These are phyloP conservation scores for Macadamia integrifolia DNA, from an alignment of 164 flowering plant genomes.

Conservation along the genomic window DNA sequence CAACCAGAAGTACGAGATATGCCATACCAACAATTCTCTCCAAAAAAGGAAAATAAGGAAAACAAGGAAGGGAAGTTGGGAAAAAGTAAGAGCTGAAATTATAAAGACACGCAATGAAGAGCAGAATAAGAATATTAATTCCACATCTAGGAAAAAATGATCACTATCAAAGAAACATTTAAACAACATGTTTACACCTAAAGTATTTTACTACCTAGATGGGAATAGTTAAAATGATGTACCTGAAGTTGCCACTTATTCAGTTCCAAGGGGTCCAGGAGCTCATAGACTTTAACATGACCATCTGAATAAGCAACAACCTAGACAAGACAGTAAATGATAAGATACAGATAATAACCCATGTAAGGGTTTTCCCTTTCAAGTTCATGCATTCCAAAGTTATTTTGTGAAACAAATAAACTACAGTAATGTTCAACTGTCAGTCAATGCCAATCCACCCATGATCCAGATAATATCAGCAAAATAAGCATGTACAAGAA, in stretches of 20 bases:
- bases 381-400: not conserved
- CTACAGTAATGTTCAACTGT: not conserved
- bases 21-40: too few species aligned
- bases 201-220: not conserved
- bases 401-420: not conserved
- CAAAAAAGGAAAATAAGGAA: too few species aligned
- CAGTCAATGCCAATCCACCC: too few species aligned
- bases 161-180: not conserved
- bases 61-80: too few species aligned
- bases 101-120: too few species aligned
- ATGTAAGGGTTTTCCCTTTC: not conserved
- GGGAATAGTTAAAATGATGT: slow-evolving; percentile 7
- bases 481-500: too few species aligned
- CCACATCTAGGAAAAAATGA: not conserved
- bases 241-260: slow-evolving; percentile 96
- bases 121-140: too few species aligned
- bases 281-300: slow-evolving; percentile 71
- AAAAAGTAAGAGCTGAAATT: too few species aligned
- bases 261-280: slow-evolving; percentile 67
- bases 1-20: too few species aligned
- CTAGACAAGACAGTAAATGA: slow-evolving; percentile 25
- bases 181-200: not conserved
- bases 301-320: slow-evolving; percentile 86
- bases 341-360: not conserved
- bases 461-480: too few species aligned